Evolutionary conservation across 179 eudicot species (phyloP).

Genomic region (Beta lomatogona): DNA sequence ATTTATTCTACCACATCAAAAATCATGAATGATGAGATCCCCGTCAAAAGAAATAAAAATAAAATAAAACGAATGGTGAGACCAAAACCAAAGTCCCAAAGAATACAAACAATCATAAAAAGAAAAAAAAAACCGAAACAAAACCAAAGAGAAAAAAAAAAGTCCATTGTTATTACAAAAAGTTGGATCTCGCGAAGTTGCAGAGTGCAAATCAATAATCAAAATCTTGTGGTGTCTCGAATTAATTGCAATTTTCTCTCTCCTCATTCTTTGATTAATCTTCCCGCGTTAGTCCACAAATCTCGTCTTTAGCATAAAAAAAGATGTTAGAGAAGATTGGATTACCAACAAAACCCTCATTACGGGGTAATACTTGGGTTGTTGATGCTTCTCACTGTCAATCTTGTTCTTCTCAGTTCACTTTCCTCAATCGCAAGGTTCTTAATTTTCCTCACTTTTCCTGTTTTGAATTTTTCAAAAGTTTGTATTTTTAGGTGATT

Average conservation of each 20-base stretch:
- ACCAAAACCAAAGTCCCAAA: too few species aligned
- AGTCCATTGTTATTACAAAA: neutral
- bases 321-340: constrained; percentile 94
- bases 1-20: too few species aligned
- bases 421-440: constrained; percentile 99
- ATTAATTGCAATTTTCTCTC: neutral
- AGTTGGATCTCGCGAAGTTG: constrained; percentile 2
- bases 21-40: too few species aligned
- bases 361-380: constrained; percentile 87
- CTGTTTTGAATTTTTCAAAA: neutral
- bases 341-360: constrained; percentile 79
- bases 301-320: neutral
- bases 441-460: neutral
- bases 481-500: neutral
- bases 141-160: neutral
- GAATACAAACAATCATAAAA: neutral
- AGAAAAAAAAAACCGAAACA: neutral
- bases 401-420: constrained; percentile 81
- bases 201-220: neutral
- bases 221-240: too few species aligned
- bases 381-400: constrained; percentile 91
- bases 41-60: too few species aligned
- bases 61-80: too few species aligned
- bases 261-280: neutral
- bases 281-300: neutral